A percentile compares a stretch with the other conserved stretches of the same genome.
These are phyloP conservation scores for Pharus latifolius DNA, from an alignment of 176 grass and related monocot genomes.

Conservation along the genomic window DNA sequence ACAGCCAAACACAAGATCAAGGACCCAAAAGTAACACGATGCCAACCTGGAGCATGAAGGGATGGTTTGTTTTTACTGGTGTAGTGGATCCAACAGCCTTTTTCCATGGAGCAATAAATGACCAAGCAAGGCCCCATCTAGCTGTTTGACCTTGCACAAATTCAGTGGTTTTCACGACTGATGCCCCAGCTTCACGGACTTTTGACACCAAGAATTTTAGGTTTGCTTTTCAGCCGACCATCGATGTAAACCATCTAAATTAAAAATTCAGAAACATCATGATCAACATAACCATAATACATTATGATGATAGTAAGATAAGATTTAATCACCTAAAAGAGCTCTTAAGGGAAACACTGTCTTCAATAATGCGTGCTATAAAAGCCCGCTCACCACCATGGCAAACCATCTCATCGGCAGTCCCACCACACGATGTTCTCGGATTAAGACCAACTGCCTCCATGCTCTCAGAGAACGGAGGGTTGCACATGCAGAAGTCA, in stretches of 20 bases:
- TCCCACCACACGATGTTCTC: conserved; percentile 54
- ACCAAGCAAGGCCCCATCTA: conserved; percentile 52
- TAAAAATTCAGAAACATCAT: too few species aligned
- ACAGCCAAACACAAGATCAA: too few species aligned
- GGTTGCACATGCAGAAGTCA: conserved; percentile 62
- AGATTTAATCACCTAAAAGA: conserved; percentile 19
- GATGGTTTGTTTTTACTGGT: conserved; percentile 27
- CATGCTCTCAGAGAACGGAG: conserved; percentile 48
- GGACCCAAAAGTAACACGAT: too few species aligned
- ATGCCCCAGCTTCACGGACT: too few species aligned
- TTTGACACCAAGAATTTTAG: too few species aligned
- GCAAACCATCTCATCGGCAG: conserved; percentile 34
- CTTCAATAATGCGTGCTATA: conserved; percentile 28
- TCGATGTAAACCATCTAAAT: conserved; percentile 51
- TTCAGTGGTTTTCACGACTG: too few species aligned
- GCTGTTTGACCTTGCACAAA: too few species aligned
- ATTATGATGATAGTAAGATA: neutral
- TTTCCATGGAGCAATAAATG: conserved; percentile 34
- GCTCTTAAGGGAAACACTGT: conserved; percentile 35
- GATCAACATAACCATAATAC: too few species aligned
- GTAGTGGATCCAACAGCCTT: conserved; percentile 13
- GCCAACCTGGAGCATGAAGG: too few species aligned
- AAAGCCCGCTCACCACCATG: conserved; percentile 38
- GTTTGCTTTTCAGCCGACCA: too few species aligned
- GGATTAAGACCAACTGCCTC: conserved; percentile 26